phyloP scores from a whole-genome alignment of 768 basidiomycete genomes.

The Pseudohyphozyma bogoriensis region DNA sequence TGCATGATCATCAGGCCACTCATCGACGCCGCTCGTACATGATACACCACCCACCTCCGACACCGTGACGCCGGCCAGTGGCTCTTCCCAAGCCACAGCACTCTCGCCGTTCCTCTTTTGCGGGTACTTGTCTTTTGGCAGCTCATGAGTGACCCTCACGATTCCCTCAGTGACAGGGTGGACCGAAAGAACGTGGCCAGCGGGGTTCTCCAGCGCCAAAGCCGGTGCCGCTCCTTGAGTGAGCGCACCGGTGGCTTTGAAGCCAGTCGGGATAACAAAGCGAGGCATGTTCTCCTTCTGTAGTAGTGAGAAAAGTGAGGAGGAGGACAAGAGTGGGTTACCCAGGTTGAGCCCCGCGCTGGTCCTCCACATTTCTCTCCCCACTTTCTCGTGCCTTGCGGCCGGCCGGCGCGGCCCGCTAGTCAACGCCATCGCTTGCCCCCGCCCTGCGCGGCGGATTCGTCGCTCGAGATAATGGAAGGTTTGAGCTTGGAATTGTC shows the following conservation, averaged over 20 bases:
- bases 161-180: background rate
- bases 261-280: background rate
- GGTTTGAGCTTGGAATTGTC: too few relatives aligned
- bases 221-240: background rate
- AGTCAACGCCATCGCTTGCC: too few relatives aligned
- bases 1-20: background rate
- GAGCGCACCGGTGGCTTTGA: background rate
- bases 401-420: too few relatives aligned
- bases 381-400: too few relatives aligned
- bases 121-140: background rate
- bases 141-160: background rate
- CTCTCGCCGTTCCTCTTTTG: background rate
- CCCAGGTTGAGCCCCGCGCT: too few relatives aligned
- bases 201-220: background rate
- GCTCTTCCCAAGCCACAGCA: background rate
- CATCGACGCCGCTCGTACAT: background rate
- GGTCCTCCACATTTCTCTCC: too few relatives aligned
- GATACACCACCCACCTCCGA: background rate
- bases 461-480: too few relatives aligned
- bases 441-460: too few relatives aligned
- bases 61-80: background rate
- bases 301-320: too few relatives aligned
- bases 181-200: background rate
- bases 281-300: background rate
- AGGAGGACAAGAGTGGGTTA: too few relatives aligned